A percentile compares a stretch with the other conserved stretches of the same genome.
phyloP scores from a whole-genome alignment of 1,139 yeast species.

The Scheffersomyces segobiensis region DNA sequence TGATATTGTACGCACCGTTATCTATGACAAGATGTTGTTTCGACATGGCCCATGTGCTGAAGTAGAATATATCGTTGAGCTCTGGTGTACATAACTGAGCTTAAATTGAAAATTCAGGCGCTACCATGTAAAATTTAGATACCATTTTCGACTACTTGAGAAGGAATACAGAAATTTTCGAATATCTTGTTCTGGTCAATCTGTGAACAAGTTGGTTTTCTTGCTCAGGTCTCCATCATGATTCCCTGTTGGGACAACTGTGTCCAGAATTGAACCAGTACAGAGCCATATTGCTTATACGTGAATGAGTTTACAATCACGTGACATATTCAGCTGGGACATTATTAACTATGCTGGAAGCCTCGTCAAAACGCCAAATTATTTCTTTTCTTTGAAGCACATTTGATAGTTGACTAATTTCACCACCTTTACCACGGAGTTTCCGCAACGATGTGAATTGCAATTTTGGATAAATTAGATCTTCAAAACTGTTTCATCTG shows the following conservation, averaged over 20 bases:
- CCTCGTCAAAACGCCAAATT: no score
- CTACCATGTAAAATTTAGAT: not conserved
- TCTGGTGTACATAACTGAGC: not conserved
- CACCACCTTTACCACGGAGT: no score
- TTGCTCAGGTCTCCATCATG: no score
- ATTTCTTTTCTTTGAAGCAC: no score
- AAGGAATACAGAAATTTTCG: no score
- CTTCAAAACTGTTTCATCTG: not conserved
- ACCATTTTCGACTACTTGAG: not conserved
- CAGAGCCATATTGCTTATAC: not conserved
- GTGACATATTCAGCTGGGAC: not conserved
- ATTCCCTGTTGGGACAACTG: not conserved
- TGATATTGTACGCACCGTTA: conserved; percentile 84
- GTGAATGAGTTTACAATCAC: not conserved
- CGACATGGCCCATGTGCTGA: conserved; percentile 7
- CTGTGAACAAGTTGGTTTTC: no score
- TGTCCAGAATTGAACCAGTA: not conserved
- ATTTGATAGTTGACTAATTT: no score
- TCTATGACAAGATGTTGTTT: conserved; percentile 54
- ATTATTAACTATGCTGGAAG: no score
- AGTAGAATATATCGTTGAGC: not conserved
- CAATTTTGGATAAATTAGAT: not conserved
- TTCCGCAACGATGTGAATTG: not conserved
- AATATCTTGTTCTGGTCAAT: no score
- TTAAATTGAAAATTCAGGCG: not conserved